Conservation (phyloP, 148 eudicot genomes). For the Bassia scoparia region DNA sequence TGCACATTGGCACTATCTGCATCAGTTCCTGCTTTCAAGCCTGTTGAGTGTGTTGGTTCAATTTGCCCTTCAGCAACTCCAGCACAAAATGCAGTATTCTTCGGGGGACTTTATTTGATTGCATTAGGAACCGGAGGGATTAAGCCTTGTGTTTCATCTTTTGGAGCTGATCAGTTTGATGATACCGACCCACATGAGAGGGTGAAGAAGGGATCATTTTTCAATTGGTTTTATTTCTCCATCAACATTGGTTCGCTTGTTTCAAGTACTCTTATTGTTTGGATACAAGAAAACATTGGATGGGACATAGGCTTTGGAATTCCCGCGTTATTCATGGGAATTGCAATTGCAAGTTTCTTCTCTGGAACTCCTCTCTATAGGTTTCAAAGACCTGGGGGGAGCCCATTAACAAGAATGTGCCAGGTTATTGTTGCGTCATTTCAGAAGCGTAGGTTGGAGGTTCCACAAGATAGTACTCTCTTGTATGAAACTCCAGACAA, state of each 20-base stretch:
- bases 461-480: constrained; percentile 32
- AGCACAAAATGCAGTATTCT: constrained; percentile 39
- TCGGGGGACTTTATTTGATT: constrained; percentile 46
- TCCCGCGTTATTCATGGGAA: constrained; percentile 44
- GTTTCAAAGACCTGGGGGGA: constrained; percentile 48
- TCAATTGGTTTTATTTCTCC: constrained; percentile 52
- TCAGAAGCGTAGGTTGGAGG: constrained; percentile 30
- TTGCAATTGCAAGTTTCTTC: constrained; percentile 44
- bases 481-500: constrained; percentile 39
- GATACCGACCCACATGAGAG: constrained; percentile 44
- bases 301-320: constrained; percentile 47
- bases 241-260: constrained; percentile 45
- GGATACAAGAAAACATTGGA: constrained; percentile 49
- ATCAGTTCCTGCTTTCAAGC: constrained; percentile 33
- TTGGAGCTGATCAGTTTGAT: constrained; percentile 57
- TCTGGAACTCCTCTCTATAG: constrained; percentile 45
- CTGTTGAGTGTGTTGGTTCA: constrained; percentile 33
- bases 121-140: constrained; percentile 55
- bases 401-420: constrained; percentile 46
- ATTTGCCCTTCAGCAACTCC: constrained; percentile 46
- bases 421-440: constrained; percentile 46
- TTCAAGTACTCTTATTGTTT: constrained; percentile 42
- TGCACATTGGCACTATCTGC: constrained; percentile 64
- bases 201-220: constrained; percentile 46
- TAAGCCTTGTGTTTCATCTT: constrained; percentile 53